phyloP scores from a whole-genome alignment of 2,329 filamentous ascomycete genomes.

The Cercospora citrullina region DNA sequence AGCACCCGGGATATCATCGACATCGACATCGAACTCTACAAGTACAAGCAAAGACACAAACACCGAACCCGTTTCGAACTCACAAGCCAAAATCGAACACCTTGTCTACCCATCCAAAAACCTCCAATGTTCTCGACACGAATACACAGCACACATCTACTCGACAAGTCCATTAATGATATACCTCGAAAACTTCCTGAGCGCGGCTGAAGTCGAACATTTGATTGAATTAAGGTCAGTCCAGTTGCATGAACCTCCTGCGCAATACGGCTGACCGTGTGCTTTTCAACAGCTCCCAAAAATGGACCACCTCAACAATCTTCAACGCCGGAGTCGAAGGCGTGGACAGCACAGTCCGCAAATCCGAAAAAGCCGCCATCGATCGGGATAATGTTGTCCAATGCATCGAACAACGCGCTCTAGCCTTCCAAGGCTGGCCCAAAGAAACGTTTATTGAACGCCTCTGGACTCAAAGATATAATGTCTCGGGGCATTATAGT shows the following conservation, averaged over 20 bases:
- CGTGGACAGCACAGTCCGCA: conserved; percentile 51
- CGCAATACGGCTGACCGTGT: too few relatives aligned
- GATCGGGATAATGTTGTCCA: conserved; percentile 52
- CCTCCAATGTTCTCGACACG: conserved; percentile 43
- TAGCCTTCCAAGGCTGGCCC: conserved; percentile 61
- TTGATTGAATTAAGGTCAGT: conserved; percentile 53
- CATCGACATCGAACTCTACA: neutral
- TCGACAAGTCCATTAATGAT: conserved; percentile 57
- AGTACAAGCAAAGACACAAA: neutral
- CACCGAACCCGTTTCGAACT: neutral
- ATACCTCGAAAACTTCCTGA: conserved; percentile 49
- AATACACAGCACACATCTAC: conserved; percentile 51
- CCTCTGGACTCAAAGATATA: conserved; percentile 62
- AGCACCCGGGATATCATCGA: conserved; percentile 30
- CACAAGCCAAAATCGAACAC: conserved; percentile 39
- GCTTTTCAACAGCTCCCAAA: too few relatives aligned
- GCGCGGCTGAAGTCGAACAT: conserved; percentile 22
- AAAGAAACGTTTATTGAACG: conserved; percentile 60
- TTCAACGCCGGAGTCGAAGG: conserved; percentile 52
- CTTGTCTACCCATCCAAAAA: conserved; percentile 45
- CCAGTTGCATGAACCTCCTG: too few relatives aligned
- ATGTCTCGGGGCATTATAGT: conserved; percentile 57
- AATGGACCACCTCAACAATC: conserved; percentile 57
- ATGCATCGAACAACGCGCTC: conserved; percentile 60
- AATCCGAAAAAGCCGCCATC: conserved; percentile 56